A percentile compares a stretch with the other conserved stretches of the same genome.
Conservation (phyloP, 345 rosid species). For the Salix exigua region DNA sequence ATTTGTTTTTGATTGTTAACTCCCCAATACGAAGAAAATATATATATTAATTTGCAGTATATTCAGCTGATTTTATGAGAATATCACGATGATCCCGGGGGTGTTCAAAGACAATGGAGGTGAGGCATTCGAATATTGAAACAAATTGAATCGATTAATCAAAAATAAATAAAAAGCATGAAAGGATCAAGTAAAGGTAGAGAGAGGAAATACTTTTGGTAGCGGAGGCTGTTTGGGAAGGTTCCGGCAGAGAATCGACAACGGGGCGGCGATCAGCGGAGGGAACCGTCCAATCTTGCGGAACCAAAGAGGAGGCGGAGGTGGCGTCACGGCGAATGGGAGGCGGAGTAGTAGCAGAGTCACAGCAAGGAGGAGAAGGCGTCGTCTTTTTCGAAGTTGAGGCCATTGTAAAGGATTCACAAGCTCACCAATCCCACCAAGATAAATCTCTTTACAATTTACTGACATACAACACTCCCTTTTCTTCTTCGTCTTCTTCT, state of each 20-base stretch:
- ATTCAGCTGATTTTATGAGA: neutral
- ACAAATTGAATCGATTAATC: neutral
- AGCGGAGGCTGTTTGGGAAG: slow-evolving; percentile 46
- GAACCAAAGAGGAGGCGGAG: slow-evolving; percentile 21
- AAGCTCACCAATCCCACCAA: slow-evolving; percentile 79
- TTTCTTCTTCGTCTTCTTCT: slow-evolving; percentile 1
- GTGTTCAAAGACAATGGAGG: too few species aligned
- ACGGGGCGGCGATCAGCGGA: slow-evolving; percentile 34
- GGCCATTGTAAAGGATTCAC: slow-evolving; percentile 95
- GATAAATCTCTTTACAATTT: slow-evolving; percentile 57
- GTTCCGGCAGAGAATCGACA: slow-evolving; percentile 55
- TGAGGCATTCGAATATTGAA: too few species aligned
- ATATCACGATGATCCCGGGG: neutral
- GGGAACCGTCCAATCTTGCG: neutral
- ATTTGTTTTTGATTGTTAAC: too few species aligned
- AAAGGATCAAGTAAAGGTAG: neutral
- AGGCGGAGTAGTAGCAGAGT: neutral
- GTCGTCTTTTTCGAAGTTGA: slow-evolving; percentile 81
- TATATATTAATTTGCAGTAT: neutral
- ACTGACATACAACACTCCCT: slow-evolving; percentile 84
- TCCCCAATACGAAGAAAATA: neutral
- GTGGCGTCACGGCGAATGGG: slow-evolving; percentile 21
- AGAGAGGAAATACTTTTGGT: slow-evolving; percentile 46
- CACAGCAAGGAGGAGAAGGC: slow-evolving; percentile 34
- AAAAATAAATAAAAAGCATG: too few species aligned